These are phyloP conservation scores for Hyphopichia khmerensis DNA, from an alignment of 1,139 yeast species.

Conservation along the genomic window DNA sequence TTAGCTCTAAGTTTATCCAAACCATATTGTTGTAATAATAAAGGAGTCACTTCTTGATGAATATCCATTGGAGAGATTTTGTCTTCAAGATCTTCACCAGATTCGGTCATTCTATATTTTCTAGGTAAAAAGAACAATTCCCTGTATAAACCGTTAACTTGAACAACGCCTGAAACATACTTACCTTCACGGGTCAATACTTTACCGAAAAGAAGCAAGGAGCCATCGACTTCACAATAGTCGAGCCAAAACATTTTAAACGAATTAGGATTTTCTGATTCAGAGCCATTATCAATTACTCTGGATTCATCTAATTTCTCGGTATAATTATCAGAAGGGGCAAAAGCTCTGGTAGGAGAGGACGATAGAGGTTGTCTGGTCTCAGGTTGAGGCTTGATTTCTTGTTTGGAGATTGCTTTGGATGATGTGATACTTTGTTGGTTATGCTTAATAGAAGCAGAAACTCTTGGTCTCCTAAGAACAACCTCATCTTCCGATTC, in stretches of 20 bases:
- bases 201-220: conserved; percentile 82
- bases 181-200: conserved; percentile 57
- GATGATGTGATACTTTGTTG: conserved; percentile 18
- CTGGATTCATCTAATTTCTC: conserved; percentile 48
- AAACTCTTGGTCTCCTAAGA: conserved; percentile 43
- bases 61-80: conserved; percentile 62
- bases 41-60: conserved; percentile 71
- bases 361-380: conserved; percentile 21
- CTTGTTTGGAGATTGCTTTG: conserved; percentile 18
- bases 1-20: conserved; percentile 65
- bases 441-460: conserved; percentile 28
- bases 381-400: conserved; percentile 4
- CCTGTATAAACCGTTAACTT: conserved; percentile 66
- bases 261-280: conserved; percentile 27
- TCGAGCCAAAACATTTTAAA: conserved; percentile 90
- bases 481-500: conserved; percentile 59
- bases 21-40: conserved; percentile 61
- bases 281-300: conserved; percentile 38
- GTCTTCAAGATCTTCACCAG: conserved; percentile 37
- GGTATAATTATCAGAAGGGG: conserved; percentile 24
- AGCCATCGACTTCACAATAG: conserved; percentile 72
- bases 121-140: conserved; percentile 82
- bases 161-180: conserved; percentile 74
- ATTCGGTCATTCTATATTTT: conserved; percentile 33
- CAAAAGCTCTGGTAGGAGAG: conserved; percentile 23